Evolutionary conservation across 305 asterid species (phyloP).

Genomic region (Ilex paraguariensis): DNA sequence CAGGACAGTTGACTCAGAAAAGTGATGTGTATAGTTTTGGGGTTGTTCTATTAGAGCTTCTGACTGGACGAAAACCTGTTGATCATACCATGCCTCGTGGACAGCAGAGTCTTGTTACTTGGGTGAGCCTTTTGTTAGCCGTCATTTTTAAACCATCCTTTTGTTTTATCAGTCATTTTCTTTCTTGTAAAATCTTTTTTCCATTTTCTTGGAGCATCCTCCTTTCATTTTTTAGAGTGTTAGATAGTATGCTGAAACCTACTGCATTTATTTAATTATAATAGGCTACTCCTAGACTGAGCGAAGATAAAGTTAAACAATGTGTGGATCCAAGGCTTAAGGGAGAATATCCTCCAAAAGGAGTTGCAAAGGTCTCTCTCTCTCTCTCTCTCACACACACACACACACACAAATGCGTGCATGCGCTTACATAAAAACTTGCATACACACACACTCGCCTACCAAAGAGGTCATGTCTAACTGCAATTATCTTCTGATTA

Average conservation of each 20-base stretch:
- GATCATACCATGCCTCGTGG: conserved; percentile 56
- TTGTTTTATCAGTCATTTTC: neutral
- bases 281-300: conserved; percentile 64
- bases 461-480: neutral
- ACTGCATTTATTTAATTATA: neutral
- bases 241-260: neutral
- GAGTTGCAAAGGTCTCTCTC: conserved; percentile 48
- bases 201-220: neutral
- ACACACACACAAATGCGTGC: neutral
- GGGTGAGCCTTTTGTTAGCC: conserved; percentile 28
- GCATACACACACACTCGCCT: neutral
- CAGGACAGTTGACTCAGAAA: conserved; percentile 48
- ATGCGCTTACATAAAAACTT: too few species aligned
- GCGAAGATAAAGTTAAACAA: conserved; percentile 63
- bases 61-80: conserved; percentile 53
- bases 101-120: conserved; percentile 54
- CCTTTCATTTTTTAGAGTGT: neutral
- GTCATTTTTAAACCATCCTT: neutral
- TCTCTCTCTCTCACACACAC: neutral
- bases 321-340: conserved; percentile 59
- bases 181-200: neutral
- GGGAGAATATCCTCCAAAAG: conserved; percentile 52
- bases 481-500: neutral
- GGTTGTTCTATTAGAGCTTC: conserved; percentile 48
- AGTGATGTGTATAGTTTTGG: conserved; percentile 58